phyloP scores from a whole-genome alignment of 805 yeast species.

The Saccharomyces mikatae region DNA sequence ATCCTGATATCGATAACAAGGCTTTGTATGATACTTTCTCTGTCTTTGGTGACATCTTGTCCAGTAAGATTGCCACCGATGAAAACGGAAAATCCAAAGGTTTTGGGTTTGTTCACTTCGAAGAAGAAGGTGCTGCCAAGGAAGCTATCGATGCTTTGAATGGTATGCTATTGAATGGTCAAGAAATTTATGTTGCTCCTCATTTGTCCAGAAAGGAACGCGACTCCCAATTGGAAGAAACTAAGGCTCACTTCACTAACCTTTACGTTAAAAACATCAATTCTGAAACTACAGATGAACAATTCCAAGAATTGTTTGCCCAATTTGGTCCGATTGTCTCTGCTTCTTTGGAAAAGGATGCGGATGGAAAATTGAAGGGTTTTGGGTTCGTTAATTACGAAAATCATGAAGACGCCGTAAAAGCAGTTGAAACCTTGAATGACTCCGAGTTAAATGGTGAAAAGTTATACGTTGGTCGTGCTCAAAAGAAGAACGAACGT shows the following conservation, averaged over 20 bases:
- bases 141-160: conserved; percentile 95
- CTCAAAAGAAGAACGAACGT: conserved; percentile 98
- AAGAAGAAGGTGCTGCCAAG: conserved; percentile 81
- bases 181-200: conserved; percentile 91
- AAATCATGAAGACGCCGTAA: conserved; percentile 76
- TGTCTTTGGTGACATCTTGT: conserved; percentile 90
- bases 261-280: conserved; percentile 89
- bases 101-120: conserved; percentile 96
- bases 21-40: conserved; percentile 96
- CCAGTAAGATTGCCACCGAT: conserved; percentile 96
- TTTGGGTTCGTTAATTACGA: conserved; percentile 93
- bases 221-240: conserved; percentile 82
- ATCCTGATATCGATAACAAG: conserved; percentile 97
- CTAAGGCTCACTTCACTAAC: conserved; percentile 90
- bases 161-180: conserved; percentile 96
- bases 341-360: conserved; percentile 68
- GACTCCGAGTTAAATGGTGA: conserved; percentile 80
- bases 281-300: conserved; percentile 58
- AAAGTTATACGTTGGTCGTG: conserved; percentile 91
- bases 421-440: conserved; percentile 88
- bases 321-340: conserved; percentile 79
- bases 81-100: conserved; percentile 87
- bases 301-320: conserved; percentile 63
- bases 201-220: conserved; percentile 91
- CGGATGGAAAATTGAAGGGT: conserved; percentile 85